Evolutionary conservation across 257 asterid species (phyloP), one percentile per base, ranked within the genome.

Genomic region (Plantago ovata): DNA sequence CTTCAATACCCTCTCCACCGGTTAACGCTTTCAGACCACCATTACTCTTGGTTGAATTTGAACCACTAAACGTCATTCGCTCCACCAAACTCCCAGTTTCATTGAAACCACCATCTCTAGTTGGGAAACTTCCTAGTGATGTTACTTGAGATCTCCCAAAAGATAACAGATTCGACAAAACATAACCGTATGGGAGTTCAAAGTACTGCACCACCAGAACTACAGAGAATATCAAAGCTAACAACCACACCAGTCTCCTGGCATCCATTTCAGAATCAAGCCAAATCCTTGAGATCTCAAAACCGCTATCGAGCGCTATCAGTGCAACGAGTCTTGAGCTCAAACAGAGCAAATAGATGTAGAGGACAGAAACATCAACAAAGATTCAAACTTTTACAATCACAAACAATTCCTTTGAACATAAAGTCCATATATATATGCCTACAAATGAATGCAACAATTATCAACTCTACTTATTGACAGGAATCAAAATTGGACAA

Each of bases 181-280:
- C 68, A 58, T 64, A 63, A 4, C 84, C 81, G 69, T 78, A 81
- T 6, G 95, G 95, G 69, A 82, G 81, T 44, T 84, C 78, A 51
- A 80, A 64, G 59, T 77, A 70, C 59, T 84, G 87, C 73, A 81
- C 70, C 50, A 81, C 15, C 12, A 84, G 33, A 56, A 77, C 62
- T 40, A 79, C 63, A 15, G 82, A 79, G 58, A 86, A 77, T 44
- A 71, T 59, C 48, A 76, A 52, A 22, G 84, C 81, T 52, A 79
- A 66, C 49, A 74, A 48, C 86, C 85, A 84, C 13, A 78, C 38
- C 55, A 75, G 60, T 23, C 69, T 84, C 67, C 74, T 75, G 7
- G 68, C 60, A 69, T 82, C 84, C 75, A 75, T 66, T 63, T 11
- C 49, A 4, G 16, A 39, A 13, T 10, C 15, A 38, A 55, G 32